A percentile compares a stretch with the other conserved stretches of the same genome.
Conservation (phyloP, 805 yeast species). For the Wickerhamomyces mucosus region DNA sequence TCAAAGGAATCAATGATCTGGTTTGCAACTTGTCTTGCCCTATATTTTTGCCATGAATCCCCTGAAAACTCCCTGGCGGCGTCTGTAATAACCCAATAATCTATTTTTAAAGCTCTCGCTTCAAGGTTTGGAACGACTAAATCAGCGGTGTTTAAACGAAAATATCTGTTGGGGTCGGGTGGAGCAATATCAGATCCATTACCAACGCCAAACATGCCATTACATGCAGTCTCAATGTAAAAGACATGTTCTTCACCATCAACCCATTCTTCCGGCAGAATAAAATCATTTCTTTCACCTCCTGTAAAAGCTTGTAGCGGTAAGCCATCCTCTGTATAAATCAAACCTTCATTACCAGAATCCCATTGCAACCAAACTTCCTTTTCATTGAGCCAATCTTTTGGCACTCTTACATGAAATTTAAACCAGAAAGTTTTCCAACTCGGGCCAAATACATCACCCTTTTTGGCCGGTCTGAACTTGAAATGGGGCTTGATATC, state of each 20-base stretch:
- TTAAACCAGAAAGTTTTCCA: conserved; percentile 97
- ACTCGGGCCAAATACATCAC: conserved; percentile 82
- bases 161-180: conserved; percentile 65
- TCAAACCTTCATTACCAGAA: conserved; percentile 75
- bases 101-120: conserved; percentile 69
- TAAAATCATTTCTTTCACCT: conserved; percentile 69
- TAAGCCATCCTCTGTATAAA: conserved; percentile 55
- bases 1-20: conserved; percentile 80
- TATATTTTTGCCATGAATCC: conserved; percentile 72
- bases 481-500: conserved; percentile 20
- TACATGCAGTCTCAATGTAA: conserved; percentile 85
- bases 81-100: conserved; percentile 83
- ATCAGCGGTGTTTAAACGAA: conserved; percentile 61
- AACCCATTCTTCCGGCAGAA: conserved; percentile 48
- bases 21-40: conserved; percentile 73
- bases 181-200: conserved; percentile 50
- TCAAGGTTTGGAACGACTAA: conserved; percentile 71
- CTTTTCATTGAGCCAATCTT: conserved; percentile 31
- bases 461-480: conserved; percentile 52
- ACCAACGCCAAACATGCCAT: conserved; percentile 87
- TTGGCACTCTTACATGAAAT: conserved; percentile 55
- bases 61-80: conserved; percentile 81
- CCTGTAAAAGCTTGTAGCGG: conserved; percentile 83
- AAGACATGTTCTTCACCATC: conserved; percentile 49
- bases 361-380: conserved; percentile 74